Conservation (phyloP, 257 asterid species). For the Solanum gracilifrons region DNA sequence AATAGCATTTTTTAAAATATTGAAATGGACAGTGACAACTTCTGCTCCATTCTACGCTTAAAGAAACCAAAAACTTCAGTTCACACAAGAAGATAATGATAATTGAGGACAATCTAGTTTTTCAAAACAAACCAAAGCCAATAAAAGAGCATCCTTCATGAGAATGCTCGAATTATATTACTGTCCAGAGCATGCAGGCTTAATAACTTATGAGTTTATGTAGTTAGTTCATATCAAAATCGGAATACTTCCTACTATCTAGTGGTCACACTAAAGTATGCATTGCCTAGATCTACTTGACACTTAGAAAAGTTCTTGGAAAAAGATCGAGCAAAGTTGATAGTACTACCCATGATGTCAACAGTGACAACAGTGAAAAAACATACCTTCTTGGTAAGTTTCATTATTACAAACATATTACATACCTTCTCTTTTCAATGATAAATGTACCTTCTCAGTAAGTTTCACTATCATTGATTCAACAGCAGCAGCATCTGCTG, state of each 20-base stretch:
- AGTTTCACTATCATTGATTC: constrained; percentile 76
- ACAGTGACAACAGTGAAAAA: not conserved
- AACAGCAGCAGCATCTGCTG: constrained; percentile 91
- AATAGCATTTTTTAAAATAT: not conserved
- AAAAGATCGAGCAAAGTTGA: not conserved
- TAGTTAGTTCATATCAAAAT: not conserved
- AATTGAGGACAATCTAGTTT: not conserved
- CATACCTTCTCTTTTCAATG: not conserved
- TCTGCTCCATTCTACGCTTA: not conserved
- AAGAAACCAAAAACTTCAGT: not conserved
- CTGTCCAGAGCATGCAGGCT: not conserved
- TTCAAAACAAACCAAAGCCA: not conserved
- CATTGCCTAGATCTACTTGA: not conserved
- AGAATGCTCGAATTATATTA: not conserved
- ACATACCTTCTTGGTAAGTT: constrained; percentile 69
- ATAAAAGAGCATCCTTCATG: not conserved
- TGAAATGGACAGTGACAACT: not conserved
- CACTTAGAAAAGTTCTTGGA: not conserved
- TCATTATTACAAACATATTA: constrained; percentile 23
- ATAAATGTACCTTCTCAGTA: constrained; percentile 57
- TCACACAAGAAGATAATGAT: not conserved
- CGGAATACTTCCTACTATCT: not conserved
- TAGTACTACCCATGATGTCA: not conserved
- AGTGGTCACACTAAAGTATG: not conserved
- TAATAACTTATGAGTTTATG: not conserved